Base-by-base conservation (phyloP, 805 yeast species). In the Candida rishiriensis region DNA sequence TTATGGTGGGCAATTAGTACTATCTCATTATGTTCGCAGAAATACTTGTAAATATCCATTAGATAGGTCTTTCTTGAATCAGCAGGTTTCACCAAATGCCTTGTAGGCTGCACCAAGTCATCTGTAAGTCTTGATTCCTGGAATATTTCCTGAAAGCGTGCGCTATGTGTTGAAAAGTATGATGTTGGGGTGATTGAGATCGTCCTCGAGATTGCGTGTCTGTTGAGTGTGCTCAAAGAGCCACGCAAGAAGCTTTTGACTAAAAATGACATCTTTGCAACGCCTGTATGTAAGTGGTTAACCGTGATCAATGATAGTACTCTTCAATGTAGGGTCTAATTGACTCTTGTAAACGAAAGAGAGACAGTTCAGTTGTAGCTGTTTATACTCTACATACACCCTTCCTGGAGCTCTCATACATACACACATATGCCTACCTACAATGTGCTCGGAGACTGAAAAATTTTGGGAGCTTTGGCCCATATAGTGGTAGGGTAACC, bases 1-100 rank as follows among this genome's bases (percentile, higher is more conserved):
- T 88, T 88, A 69, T 88, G 91, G 68, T 93, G 99, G 6, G 82
- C 78, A 53, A 87, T 81, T 43, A 91, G 72, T 12, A 90, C 71
- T 37, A 90, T 80, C 33, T 87, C 81, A 61, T 80, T 79, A 28
- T 66, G 70, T 45, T 82, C 81, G 68, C 88, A 74, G 50, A 88
- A 62, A 50, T 83, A 68, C 48, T 87, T 78, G 71, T 91, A 91
- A 52, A 77, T 71, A 64, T 91, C 96, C 50, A 91, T 72, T 50
- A 91, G 71, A 55, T 80, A 89, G 0, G 97, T 89, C 69, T 91
- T 91, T 68, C 97, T 80, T 3, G 91, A 81, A 34, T 73, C 75
- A 37, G 71, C 57, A 14, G 79, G 79, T 62, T 90, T 90, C 43
- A 75, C 68, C 10, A 90, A 56, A 26, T 40, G 43, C 43, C 61